Base-by-base conservation (phyloP, 2,329 filamentous ascomycete species). In the Ceratocystis destructans region DNA sequence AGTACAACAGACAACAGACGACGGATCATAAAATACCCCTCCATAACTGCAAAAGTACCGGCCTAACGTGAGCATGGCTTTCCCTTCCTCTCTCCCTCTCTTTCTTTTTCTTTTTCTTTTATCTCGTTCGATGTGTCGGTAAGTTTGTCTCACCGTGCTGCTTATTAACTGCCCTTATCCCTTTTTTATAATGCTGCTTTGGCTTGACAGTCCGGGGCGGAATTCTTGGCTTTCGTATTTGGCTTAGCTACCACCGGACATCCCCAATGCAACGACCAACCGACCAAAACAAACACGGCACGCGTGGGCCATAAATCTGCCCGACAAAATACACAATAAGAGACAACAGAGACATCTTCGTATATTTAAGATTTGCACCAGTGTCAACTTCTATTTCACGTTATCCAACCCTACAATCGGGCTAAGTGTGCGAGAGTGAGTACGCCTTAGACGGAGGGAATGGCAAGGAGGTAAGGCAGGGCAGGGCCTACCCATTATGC, bases 211-310 rank as follows among this genome's bases (percentile, higher is more conserved):
- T 59, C 15, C 28, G 53, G 28, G 28, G 28, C 53, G 53, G 28
- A 59, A 59, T 59, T 28, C 53, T 37, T 33, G 53, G 53, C 53
- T 59, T 41, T 41, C 53, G 53, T 59, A 59, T 59, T 59, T 31
- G 17, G 25, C 28, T 3, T 31, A 31, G 28, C 53, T 59, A n/a
- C 53, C 53, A 59, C 53, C 53, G 53, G 53, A 59, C 53, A 59
- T 59, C 53, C 53, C 53, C 53, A 59, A 59, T 59, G 2, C 25
- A 59, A 31, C 28, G 17, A 17, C 17, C 17, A 20, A 20, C 22
- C n/a, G 22, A 22, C 28, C 53, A 33, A 59, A 59, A 12, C 25
- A 31, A 17, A 37, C 53, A 59, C 53, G 53, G 53, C 53, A 37
- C 53, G 17, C 25, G n/a, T 33, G 17, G 53, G 53, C 25, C 28